Evolutionary conservation across 2,329 filamentous ascomycete genomes (phyloP), one percentile per base, ranked within the genome.

Genomic region (Lasiodiplodia gonubiensis): DNA sequence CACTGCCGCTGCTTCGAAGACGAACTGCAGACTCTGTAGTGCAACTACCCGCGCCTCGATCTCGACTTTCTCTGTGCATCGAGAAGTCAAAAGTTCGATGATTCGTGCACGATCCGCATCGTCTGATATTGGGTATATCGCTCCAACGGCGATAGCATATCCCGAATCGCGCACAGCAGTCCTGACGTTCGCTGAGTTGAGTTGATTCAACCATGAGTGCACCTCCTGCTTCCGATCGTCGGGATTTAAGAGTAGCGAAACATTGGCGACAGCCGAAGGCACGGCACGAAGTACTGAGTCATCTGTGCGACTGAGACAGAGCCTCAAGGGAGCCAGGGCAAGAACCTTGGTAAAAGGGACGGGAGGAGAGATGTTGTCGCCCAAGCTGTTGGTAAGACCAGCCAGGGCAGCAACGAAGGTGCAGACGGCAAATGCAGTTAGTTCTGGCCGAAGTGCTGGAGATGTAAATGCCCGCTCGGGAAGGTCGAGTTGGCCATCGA

Each of bases 381-480:
- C 27, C 21, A 49, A n/a, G 64, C 46, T 35, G 64, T 53, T 53
- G 5, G 88, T 84, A 7, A 86, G 80, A 16, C 65, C 46, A 7
- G 65, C 65, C 21, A 67, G n/a, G 16, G 46, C 54, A 27, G 65
- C 46, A 12, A 90, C 80, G 0, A 92, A 80, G n/a, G 80, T 81
- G 71, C 87, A 85, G 16, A 84, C 83, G 0, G 88, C 86, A 71
- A 90, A 88, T 30, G 87, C 86, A 4, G 91, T 83, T 25, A 91
- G 81, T 67, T 92, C 90, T 0, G 87, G 88, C 27, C 86, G 86
- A 21, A 90, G 83, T 70, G 78, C 74, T 37, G 77, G 74, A 16
- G 79, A 80, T 10, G 74, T 77, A 67, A 82, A 78, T 4, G 73
- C 70, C 37, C 77, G 79, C 14, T 80, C 78, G 16, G 77, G 76